Conservation (phyloP, 2,329 filamentous ascomycete species). For the Whalleya microplaca region DNA sequence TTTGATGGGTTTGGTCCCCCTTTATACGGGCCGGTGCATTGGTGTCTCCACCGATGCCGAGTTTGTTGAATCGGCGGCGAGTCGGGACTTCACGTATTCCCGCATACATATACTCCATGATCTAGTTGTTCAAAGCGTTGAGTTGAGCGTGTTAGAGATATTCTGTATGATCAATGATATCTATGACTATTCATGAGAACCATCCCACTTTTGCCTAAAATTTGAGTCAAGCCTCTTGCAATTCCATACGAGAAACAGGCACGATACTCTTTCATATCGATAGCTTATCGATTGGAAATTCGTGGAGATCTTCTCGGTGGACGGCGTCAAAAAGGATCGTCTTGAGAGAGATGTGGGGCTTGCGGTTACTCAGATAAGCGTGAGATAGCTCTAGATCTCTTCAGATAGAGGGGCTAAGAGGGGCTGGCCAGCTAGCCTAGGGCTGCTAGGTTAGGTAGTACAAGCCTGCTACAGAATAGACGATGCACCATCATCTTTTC, state of each 20-base stretch:
- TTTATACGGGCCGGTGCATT: neutral
- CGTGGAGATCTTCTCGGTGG: neutral
- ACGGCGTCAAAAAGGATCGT: neutral
- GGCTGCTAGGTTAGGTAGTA: no score
- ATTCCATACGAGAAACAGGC: no score
- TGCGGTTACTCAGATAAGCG: neutral
- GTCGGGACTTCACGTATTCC: neutral
- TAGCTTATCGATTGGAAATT: neutral
- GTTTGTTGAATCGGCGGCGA: neutral
- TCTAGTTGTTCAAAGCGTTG: neutral
- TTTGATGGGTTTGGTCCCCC: no score
- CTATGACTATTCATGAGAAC: no score
- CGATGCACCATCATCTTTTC: neutral
- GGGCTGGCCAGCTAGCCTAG: neutral
- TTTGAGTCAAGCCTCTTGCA: no score
- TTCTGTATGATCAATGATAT: neutral
- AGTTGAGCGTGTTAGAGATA: neutral
- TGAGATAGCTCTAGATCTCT: neutral
- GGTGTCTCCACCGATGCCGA: neutral
- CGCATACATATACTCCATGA: neutral
- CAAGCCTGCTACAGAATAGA: no score
- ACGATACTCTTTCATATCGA: neutral
- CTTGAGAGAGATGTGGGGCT: neutral
- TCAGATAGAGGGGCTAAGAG: neutral
- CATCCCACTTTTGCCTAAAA: no score